Evolutionary conservation across 176 grass and related monocot genomes (phyloP).

Genomic region (Tillandsia fasciculata): DNA sequence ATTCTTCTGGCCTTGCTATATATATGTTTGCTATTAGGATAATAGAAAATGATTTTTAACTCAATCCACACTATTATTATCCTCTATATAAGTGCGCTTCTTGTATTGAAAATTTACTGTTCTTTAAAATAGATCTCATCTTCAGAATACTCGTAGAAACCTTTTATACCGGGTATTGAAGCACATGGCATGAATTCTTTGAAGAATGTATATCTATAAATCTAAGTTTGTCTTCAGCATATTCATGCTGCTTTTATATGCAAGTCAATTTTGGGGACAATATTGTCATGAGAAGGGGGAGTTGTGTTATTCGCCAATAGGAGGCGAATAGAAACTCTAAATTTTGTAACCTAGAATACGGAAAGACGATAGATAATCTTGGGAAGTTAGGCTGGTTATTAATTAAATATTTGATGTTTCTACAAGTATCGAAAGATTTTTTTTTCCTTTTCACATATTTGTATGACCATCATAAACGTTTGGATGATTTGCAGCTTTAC

Average conservation of each 20-base stretch:
- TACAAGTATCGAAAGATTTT: slow-evolving; percentile 4
- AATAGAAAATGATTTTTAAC: background rate
- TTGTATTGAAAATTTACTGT: background rate
- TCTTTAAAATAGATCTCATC: too few species aligned
- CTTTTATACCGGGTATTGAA: background rate
- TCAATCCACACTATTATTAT: background rate
- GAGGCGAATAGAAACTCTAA: background rate
- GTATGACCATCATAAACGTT: slow-evolving; percentile 10
- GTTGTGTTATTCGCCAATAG: background rate
- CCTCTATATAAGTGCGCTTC: background rate
- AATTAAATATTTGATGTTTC: background rate
- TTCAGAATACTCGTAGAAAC: background rate
- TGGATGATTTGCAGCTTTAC: slow-evolving; percentile 18
- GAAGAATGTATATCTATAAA: background rate
- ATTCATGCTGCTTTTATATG: background rate
- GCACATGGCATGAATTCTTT: background rate
- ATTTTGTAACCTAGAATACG: background rate
- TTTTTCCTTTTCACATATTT: background rate
- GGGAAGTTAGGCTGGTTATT: background rate
- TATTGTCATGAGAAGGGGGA: background rate
- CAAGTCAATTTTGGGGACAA: background rate
- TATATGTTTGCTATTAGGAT: background rate
- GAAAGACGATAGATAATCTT: background rate
- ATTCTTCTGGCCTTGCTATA: background rate
- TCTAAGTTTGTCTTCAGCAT: background rate